Evolutionary conservation across 441 rosid species (phyloP), one percentile per base, ranked within the genome.

Genomic region (Populus hybrid): DNA sequence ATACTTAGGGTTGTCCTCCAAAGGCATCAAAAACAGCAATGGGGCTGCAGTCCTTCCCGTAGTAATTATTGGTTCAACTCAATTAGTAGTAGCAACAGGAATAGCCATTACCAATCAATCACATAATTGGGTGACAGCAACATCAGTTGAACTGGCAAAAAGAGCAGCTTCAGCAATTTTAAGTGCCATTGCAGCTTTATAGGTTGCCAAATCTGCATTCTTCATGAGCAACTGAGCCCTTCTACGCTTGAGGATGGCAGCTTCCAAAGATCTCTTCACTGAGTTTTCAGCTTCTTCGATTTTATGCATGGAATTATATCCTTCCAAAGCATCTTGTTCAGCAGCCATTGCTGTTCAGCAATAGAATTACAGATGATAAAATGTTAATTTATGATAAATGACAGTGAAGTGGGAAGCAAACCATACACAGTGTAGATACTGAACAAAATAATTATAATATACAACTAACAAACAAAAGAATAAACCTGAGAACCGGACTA

Each of bases 181-280:
- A 6, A 90, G 86, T 11, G 95, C 87, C 87, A 87, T 72, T 65
- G 80, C 75, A 26, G 97, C 95, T 85, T 85, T 94, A 85, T 89
- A 93, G 14, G 88, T 82, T 28, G 93, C 92, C 84, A 94, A 79
- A 76, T 90, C 93, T n/a, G 97, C 97, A 30, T 83, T 88, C 83
- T 85, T 88, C 87, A 89, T 87, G 9, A 91, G 93, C 66, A 76
- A 61, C 81, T 94, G 97, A 14, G 97, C 98, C 82, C 84, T 80
- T 66, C 69, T 73, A 11, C 98, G 92, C 73, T 87, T 91, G 3
- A 61, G 59, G 14, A 89, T 79, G 0, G 97, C 96, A 9, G 73
- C 34, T 76, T 92, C 91, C 69, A 81, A 36, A 40, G 84, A 61
- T 30, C 46, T 73, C 73, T 75, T 73, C 7, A 88, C 93, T 14